Evolutionary conservation across 306 rosid species (phyloP).

Genomic region (Potentilla sterilis): DNA sequence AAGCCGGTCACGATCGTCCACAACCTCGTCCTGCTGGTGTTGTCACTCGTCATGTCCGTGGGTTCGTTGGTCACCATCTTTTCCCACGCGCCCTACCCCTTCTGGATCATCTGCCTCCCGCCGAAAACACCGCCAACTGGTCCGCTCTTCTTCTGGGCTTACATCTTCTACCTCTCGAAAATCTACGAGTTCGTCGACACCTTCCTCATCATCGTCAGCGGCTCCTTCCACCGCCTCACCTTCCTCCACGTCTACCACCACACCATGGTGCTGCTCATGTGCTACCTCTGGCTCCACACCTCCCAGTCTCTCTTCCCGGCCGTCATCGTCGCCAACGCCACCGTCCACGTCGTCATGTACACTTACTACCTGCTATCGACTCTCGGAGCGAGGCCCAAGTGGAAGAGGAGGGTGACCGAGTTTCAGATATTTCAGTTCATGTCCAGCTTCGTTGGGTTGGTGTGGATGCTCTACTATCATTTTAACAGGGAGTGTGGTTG

Average conservation of each 20-base stretch:
- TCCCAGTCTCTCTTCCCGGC: constrained; percentile 79
- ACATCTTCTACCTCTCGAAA: constrained; percentile 88
- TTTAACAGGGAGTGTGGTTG: constrained; percentile 54
- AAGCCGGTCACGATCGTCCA: constrained; percentile 54
- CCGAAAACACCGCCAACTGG: constrained; percentile 52
- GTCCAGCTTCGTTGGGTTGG: constrained; percentile 68
- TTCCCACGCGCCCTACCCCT: constrained; percentile 41
- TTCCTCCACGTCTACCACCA: constrained; percentile 98
- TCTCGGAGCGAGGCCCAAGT: constrained; percentile 55
- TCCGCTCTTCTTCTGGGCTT: constrained; percentile 94
- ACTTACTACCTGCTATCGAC: constrained; percentile 61
- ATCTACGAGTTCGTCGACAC: constrained; percentile 74
- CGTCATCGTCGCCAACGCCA: constrained; percentile 67
- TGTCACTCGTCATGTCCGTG: constrained; percentile 56
- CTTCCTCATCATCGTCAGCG: constrained; percentile 55
- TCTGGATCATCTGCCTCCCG: constrained; percentile 60
- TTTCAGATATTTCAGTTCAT: constrained; percentile 77
- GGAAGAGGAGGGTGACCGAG: constrained; percentile 80
- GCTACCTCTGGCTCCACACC: constrained; percentile 63
- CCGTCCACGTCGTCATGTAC: constrained; percentile 86
- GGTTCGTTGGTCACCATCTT: constrained; percentile 51
- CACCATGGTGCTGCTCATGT: constrained; percentile 73
- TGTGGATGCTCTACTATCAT: constrained; percentile 54
- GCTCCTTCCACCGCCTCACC: constrained; percentile 56
- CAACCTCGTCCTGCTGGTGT: constrained; percentile 52